phyloP scores from a whole-genome alignment of 2,329 filamentous ascomycete species.

The Teratosphaeriaceae sp. region DNA sequence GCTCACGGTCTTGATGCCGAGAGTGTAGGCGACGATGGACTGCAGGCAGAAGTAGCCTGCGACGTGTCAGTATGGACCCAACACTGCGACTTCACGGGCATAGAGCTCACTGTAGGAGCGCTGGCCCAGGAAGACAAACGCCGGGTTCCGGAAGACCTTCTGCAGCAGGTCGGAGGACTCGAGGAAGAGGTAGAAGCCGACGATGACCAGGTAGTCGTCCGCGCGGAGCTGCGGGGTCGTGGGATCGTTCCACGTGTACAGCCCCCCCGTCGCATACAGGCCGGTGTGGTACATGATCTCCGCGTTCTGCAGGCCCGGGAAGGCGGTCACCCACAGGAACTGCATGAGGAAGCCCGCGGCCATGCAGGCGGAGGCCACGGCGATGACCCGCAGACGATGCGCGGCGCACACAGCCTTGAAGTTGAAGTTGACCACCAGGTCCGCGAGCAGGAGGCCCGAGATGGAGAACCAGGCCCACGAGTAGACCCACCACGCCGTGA shows the following conservation, averaged over 20 bases:
- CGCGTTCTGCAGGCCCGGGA: slow-evolving; percentile 28
- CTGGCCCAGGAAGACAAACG: slow-evolving; percentile 34
- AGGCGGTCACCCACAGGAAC: slow-evolving; percentile 38
- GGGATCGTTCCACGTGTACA: slow-evolving; percentile 31
- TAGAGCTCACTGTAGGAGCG: slow-evolving; percentile 42
- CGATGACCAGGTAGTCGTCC: slow-evolving; percentile 40
- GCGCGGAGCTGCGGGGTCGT: slow-evolving; percentile 33
- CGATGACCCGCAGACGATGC: slow-evolving; percentile 26
- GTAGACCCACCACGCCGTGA: slow-evolving; percentile 42
- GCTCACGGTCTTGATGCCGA: slow-evolving; percentile 41
- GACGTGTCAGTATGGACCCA: slow-evolving; percentile 1
- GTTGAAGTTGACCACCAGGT: slow-evolving; percentile 37
- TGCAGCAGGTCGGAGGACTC: slow-evolving; percentile 35
- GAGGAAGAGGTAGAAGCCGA: slow-evolving; percentile 36
- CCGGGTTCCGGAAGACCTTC: slow-evolving; percentile 27
- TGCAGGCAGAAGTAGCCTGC: slow-evolving; percentile 38
- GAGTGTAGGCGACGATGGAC: slow-evolving; percentile 35
- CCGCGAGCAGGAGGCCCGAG: slow-evolving; percentile 35
- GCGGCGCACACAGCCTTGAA: slow-evolving; percentile 26
- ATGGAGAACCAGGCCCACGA: slow-evolving; percentile 43
- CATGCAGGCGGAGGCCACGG: slow-evolving; percentile 27
- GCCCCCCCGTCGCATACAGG: slow-evolving; percentile 32
- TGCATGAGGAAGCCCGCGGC: slow-evolving; percentile 34
- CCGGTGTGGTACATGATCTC: slow-evolving; percentile 38
- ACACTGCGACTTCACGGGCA: slow-evolving; percentile 6